Evolutionary conservation across 2,329 filamentous ascomycete species (phyloP).

Genomic region (Pseudogymnoascus sp.): DNA sequence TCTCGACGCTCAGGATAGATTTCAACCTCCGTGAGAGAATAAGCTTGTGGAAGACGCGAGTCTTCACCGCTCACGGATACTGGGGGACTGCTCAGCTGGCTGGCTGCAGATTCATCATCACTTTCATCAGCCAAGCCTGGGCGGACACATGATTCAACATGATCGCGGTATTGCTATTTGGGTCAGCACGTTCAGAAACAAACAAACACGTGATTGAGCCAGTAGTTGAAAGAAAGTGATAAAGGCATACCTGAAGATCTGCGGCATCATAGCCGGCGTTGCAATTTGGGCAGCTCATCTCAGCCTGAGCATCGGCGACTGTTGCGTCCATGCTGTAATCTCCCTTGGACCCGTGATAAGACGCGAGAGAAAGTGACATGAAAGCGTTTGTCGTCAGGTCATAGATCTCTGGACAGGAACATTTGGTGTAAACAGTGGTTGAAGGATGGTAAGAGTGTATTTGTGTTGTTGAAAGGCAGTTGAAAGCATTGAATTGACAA

Average conservation of each 20-base stretch:
- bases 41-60: not conserved
- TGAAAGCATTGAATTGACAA: constrained; percentile 1
- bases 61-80: not conserved
- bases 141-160: constrained; percentile 23
- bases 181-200: constrained; percentile 14
- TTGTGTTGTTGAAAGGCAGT: not conserved
- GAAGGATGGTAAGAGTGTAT: not conserved
- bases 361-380: not conserved
- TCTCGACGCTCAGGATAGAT: constrained; percentile 9
- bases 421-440: not conserved
- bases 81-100: constrained; percentile 21
- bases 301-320: not conserved
- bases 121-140: constrained; percentile 17
- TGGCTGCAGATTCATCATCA: constrained; percentile 18
- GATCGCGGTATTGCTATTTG: constrained; percentile 24
- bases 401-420: not conserved
- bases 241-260: not conserved
- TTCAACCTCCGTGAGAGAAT: not conserved
- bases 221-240: constrained; percentile 1
- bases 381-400: not conserved
- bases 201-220: not conserved
- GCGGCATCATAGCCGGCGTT: not conserved
- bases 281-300: not conserved
- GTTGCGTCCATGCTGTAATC: not conserved
- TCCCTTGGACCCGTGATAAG: not conserved